These are phyloP conservation scores for Balansia obtecta DNA, from an alignment of 2,329 filamentous ascomycete species.

Conservation along the genomic window DNA sequence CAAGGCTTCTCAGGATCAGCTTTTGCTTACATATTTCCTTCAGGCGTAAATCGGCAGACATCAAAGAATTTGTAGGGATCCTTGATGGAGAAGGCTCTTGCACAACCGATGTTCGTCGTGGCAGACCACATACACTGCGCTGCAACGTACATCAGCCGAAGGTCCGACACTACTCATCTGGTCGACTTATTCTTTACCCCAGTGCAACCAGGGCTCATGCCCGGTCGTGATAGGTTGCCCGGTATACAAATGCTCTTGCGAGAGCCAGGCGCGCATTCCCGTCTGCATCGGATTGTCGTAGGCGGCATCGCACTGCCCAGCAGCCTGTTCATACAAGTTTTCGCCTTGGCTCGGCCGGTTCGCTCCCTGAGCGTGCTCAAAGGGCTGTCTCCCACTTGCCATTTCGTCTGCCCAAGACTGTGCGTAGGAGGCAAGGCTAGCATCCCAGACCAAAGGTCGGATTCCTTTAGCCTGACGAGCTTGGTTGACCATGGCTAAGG, in stretches of 20 bases:
- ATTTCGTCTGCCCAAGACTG: slow-evolving; percentile 23
- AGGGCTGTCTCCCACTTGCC: slow-evolving; percentile 16
- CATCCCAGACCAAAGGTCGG: slow-evolving; percentile 17
- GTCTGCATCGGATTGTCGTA: slow-evolving; percentile 19
- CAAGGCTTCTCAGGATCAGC: no score
- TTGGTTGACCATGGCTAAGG: slow-evolving; percentile 19
- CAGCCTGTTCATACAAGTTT: slow-evolving; percentile 19
- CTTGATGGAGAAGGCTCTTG: slow-evolving; percentile 18
- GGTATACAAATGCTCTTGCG: slow-evolving; percentile 17
- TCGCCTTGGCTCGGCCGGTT: slow-evolving; percentile 23
- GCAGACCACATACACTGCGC: slow-evolving; percentile 25
- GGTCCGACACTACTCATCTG: background rate
- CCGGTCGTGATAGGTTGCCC: slow-evolving; percentile 19
- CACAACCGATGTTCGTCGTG: slow-evolving; percentile 22
- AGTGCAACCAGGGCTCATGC: slow-evolving; percentile 23
- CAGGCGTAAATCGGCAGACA: slow-evolving; percentile 23
- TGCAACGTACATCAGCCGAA: slow-evolving; percentile 6
- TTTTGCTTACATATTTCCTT: slow-evolving; percentile 23
- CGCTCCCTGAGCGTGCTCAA: slow-evolving; percentile 18
- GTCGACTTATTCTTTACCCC: slow-evolving; percentile 16
- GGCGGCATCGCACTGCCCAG: slow-evolving; percentile 16
- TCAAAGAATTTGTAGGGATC: slow-evolving; percentile 20
- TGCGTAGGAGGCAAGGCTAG: slow-evolving; percentile 19
- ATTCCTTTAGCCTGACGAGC: slow-evolving; percentile 18
- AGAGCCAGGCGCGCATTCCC: slow-evolving; percentile 20